phyloP scores from a whole-genome alignment of 2,329 filamentous ascomycete species.

The Arachnopeziza araneosa region DNA sequence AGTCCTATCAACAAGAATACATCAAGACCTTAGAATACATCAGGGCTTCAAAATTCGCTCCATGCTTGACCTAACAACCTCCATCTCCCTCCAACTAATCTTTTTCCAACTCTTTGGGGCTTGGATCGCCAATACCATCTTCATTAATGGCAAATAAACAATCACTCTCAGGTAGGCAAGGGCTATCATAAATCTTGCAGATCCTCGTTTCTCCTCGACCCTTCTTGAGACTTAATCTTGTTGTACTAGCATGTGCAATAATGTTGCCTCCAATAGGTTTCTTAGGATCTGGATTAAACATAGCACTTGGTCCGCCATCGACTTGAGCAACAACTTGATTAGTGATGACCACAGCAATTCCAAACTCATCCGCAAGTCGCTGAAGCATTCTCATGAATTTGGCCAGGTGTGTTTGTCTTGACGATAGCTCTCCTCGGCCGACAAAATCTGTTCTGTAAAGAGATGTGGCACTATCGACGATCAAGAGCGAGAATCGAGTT shows the following conservation, averaged over 20 bases:
- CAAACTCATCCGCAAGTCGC: slow-evolving; percentile 75
- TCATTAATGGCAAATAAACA: slow-evolving; percentile 96
- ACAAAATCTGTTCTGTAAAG: slow-evolving; percentile 95
- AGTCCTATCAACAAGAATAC: not conserved
- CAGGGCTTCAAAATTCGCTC: not conserved
- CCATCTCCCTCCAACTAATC: slow-evolving; percentile 36
- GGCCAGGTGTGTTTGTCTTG: slow-evolving; percentile 79
- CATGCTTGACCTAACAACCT: not conserved
- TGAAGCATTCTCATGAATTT: slow-evolving; percentile 86
- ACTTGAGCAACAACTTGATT: slow-evolving; percentile 99
- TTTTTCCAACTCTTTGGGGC: slow-evolving; percentile 92
- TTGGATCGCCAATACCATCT: slow-evolving; percentile 92
- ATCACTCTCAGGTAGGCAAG: slow-evolving; percentile 93
- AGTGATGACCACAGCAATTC: slow-evolving; percentile 96
- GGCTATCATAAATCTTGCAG: slow-evolving; percentile 98
- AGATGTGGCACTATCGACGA: slow-evolving; percentile 93
- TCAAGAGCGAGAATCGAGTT: slow-evolving; percentile 89
- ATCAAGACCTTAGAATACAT: not conserved
- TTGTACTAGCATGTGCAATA: slow-evolving; percentile 95
- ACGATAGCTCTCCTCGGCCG: slow-evolving; percentile 94
- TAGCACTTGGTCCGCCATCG: slow-evolving; percentile 88
- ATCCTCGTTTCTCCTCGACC: slow-evolving; percentile 91
- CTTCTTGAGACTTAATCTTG: slow-evolving; percentile 90
- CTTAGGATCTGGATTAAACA: slow-evolving; percentile 99
- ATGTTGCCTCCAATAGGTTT: slow-evolving; percentile 99